Evolutionary conservation across 1,139 yeast genomes (phyloP), one percentile per base, ranked within the genome.

Genomic region (Diutina rugosa): DNA sequence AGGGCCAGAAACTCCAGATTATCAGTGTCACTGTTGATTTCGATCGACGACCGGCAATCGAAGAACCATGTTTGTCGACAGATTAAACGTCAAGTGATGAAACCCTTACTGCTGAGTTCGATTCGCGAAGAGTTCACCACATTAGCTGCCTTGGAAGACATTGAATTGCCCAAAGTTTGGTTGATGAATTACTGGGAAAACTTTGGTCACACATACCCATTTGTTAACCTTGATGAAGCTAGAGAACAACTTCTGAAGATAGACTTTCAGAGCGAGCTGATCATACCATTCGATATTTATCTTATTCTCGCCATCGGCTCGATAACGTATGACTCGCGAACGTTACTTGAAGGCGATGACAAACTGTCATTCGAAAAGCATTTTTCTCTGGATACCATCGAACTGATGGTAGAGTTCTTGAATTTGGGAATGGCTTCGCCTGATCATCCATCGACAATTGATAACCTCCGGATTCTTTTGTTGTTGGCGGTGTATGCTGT

Each of bases 271-370:
- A 64, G 65, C 51, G 79, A 76, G 58, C 64, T 73, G 14, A 72
- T 76, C 54, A 69, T 76, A 21, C 70, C 69, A 59, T 63, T 74
- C 56, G 77, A 73, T 58, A 62, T 71, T 21, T 76, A 74, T 62
- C 61, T 76, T 56, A 63, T 76, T 30, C 62, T 76, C 66, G 69
- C 74, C 57, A 71, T 73, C 38, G 80, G 80, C 4, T 71, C 78
- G 58, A 61, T 73, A 26, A 63, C 74, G 4, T 66, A 69, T 58
- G 79, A 75, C 60, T 64, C 69, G 29, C 67, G 67, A 56, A 63
- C 53, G 5, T 8, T n/a, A 9, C 51, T 29, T 10, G 51, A 30
- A n/a, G 41, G 41, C 14, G 46, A 44, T 44, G 26, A n/a, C 12
- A 32, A 9, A 2, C 44, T 21, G 28, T 29, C 53, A 4, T 49